These are phyloP conservation scores for Excoecaria cochinchinensis DNA, from an alignment of 345 rosid species.

Conservation along the genomic window DNA sequence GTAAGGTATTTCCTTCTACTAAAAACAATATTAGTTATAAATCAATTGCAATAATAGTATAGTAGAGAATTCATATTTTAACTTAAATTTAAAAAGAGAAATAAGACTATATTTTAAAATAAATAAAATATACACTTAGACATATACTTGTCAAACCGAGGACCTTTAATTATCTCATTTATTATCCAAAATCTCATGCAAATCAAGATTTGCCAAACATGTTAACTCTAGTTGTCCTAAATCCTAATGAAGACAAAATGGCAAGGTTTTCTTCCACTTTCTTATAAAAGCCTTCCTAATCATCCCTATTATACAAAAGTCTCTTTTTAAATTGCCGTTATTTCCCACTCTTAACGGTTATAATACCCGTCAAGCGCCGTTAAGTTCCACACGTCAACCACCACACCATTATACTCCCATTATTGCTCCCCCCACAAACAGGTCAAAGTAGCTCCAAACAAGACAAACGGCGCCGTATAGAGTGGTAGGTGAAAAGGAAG, in stretches of 20 bases:
- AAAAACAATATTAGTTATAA: too few species aligned
- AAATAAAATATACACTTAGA: too few species aligned
- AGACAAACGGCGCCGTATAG: slow-evolving; percentile 18
- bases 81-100: too few species aligned
- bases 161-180: not conserved
- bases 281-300: not conserved
- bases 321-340: slow-evolving; percentile 13
- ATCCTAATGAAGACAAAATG: not conserved
- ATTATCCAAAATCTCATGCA: not conserved
- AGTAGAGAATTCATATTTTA: too few species aligned
- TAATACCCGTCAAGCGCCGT: not conserved
- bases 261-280: not conserved
- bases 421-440: not conserved
- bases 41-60: too few species aligned
- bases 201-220: not conserved
- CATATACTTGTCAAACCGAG: too few species aligned
- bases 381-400: not conserved
- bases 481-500: slow-evolving; percentile 22
- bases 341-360: slow-evolving; percentile 15
- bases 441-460: not conserved
- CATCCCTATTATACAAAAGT: not conserved
- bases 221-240: not conserved
- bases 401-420: not conserved
- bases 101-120: too few species aligned
- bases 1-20: too few species aligned